Evolutionary conservation across 108 stramenopile genomes (phyloP).

Genomic region (Cyclotella distinguenda): DNA sequence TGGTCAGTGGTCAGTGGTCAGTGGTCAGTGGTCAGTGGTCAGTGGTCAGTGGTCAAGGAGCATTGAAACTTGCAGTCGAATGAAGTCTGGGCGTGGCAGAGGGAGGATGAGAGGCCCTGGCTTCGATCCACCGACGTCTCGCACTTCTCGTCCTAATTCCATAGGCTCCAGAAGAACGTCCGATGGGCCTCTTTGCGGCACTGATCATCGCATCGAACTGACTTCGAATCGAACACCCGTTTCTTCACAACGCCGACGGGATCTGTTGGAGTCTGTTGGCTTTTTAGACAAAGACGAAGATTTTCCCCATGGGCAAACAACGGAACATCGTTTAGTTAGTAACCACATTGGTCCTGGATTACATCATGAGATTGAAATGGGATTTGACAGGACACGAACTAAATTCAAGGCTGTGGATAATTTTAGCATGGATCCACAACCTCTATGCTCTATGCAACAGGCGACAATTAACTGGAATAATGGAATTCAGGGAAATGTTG

Average conservation of each 20-base stretch:
- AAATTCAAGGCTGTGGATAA: background rate
- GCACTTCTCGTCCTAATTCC: too few species aligned
- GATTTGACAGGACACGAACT: background rate
- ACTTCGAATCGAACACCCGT: background rate
- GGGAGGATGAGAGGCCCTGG: too few species aligned
- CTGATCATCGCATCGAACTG: constrained; percentile 3
- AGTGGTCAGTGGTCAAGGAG: too few species aligned
- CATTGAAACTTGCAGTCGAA: too few species aligned
- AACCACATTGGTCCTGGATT: too few species aligned
- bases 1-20: too few species aligned
- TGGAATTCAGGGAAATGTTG: background rate
- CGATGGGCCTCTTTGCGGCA: too few species aligned
- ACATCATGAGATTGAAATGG: background rate
- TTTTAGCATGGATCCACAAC: too few species aligned
- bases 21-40: too few species aligned
- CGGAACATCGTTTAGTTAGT: background rate
- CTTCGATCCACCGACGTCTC: too few species aligned
- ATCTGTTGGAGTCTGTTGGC: constrained; percentile 2
- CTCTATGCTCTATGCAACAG: background rate
- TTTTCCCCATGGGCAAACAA: background rate
- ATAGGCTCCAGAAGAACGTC: too few species aligned
- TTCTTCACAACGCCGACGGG: background rate
- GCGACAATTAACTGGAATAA: background rate
- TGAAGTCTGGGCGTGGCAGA: too few species aligned
- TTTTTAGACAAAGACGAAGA: constrained; percentile 11